A percentile compares a stretch with the other conserved stretches of the same genome.
These are phyloP conservation scores for Boletus vermiculosoides DNA, from an alignment of 768 basidiomycete species.

Conservation along the genomic window DNA sequence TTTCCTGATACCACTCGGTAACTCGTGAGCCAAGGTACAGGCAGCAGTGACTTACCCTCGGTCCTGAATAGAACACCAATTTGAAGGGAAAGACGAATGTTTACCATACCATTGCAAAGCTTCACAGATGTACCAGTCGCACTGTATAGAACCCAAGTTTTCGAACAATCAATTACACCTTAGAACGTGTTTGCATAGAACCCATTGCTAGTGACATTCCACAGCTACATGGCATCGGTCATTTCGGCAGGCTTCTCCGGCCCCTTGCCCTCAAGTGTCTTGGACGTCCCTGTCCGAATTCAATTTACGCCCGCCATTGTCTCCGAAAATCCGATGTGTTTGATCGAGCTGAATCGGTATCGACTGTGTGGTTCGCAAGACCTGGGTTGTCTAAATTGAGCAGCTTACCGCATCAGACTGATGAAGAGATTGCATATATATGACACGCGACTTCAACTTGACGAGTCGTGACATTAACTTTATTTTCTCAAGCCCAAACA, in stretches of 20 bases:
- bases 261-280: background rate
- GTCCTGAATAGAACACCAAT: background rate
- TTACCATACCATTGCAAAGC: background rate
- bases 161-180: background rate
- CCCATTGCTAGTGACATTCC: background rate
- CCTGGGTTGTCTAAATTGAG: background rate
- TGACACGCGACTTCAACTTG: conserved; percentile 18
- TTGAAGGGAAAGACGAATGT: too few species aligned
- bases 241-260: background rate
- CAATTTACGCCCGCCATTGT: background rate
- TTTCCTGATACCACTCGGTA: background rate
- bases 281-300: background rate
- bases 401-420: conserved; percentile 10
- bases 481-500: conserved; percentile 15
- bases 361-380: conserved; percentile 3
- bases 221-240: background rate
- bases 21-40: background rate
- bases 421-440: background rate
- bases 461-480: conserved; percentile 14
- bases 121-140: background rate
- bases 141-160: background rate
- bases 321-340: conserved; percentile 19
- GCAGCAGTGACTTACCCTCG: background rate
- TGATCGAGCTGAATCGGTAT: conserved; percentile 14
- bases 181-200: background rate